Evolutionary conservation across 2,329 filamentous ascomycete genomes (phyloP).

Genomic region (Fusarium denticulatum): DNA sequence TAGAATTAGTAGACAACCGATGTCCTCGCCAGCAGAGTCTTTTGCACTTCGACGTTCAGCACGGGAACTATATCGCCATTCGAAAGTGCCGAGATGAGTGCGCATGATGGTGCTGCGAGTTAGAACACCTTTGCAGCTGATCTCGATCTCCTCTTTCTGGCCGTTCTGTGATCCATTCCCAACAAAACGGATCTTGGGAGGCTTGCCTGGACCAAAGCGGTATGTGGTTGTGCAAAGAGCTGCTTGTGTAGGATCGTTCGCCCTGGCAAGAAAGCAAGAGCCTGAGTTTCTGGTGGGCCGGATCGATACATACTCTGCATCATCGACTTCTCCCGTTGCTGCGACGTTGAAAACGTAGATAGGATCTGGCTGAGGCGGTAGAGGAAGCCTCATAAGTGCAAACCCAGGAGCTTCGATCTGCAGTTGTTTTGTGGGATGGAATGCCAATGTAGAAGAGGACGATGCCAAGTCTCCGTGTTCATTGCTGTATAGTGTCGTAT

Average conservation of each 20-base stretch:
- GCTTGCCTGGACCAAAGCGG: constrained; percentile 63
- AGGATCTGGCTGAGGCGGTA: constrained; percentile 49
- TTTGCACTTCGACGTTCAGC: constrained; percentile 55
- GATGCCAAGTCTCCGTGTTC: neutral
- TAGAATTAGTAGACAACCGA: constrained; percentile 60
- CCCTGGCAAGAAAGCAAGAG: constrained; percentile 58
- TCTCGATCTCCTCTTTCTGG: constrained; percentile 40
- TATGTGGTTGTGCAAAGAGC: constrained; percentile 64
- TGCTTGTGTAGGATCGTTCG: constrained; percentile 46
- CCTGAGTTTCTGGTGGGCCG: constrained; percentile 59
- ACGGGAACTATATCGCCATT: constrained; percentile 65
- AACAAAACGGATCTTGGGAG: constrained; percentile 56
- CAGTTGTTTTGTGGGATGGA: constrained; percentile 56
- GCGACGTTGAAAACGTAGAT: constrained; percentile 56
- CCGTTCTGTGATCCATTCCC: neutral
- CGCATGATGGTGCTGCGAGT: constrained; percentile 59
- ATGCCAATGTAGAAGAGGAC: constrained; percentile 38
- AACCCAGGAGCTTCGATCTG: constrained; percentile 62
- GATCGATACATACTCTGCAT: constrained; percentile 61
- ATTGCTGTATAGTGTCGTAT: constrained; percentile 28
- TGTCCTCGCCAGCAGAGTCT: constrained; percentile 36
- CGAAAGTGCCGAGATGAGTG: constrained; percentile 60
- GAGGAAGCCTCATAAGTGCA: constrained; percentile 54
- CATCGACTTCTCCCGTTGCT: constrained; percentile 51
- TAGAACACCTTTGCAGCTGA: constrained; percentile 51